Conservation (phyloP, 805 yeast genomes). For the Yamadazyma olivae region DNA sequence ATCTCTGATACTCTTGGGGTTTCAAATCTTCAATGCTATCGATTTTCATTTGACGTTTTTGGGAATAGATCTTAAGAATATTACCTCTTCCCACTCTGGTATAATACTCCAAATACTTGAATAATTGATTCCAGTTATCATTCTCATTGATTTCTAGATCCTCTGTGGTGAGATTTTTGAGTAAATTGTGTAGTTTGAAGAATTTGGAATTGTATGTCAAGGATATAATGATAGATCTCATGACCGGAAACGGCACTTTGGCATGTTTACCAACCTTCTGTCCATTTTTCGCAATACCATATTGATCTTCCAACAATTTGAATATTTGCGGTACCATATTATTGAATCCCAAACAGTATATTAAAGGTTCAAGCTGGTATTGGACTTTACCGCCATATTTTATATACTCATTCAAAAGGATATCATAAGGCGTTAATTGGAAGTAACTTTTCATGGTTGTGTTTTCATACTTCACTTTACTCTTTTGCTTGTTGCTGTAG, state of each 20-base stretch:
- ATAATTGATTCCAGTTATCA: not conserved
- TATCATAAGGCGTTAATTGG: not conserved
- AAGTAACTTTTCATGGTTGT: constrained; percentile 9
- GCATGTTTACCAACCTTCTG: not conserved
- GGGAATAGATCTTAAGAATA: not conserved
- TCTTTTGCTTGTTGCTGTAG: constrained; percentile 6
- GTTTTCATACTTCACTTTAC: constrained; percentile 1
- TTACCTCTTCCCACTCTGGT: not conserved
- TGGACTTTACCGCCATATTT: constrained; percentile 11
- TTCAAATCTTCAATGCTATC: no score
- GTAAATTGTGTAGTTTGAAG: not conserved
- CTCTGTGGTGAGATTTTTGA: not conserved
- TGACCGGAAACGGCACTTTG: not conserved
- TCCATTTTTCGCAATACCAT: not conserved
- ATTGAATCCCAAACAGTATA: constrained; percentile 32
- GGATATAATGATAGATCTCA: constrained; percentile 27
- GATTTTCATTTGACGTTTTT: no score
- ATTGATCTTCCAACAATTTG: not conserved
- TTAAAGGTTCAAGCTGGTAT: constrained; percentile 23
- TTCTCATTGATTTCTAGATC: no score
- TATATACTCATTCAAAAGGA: constrained; percentile 7
- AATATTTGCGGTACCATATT: constrained; percentile 7
- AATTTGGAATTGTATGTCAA: constrained; percentile 30
- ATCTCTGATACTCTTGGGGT: constrained; percentile 20
- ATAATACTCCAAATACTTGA: not conserved